Evolutionary conservation across 495 filamentous ascomycete species (phyloP).

Genomic region (Viridothelium virens): DNA sequence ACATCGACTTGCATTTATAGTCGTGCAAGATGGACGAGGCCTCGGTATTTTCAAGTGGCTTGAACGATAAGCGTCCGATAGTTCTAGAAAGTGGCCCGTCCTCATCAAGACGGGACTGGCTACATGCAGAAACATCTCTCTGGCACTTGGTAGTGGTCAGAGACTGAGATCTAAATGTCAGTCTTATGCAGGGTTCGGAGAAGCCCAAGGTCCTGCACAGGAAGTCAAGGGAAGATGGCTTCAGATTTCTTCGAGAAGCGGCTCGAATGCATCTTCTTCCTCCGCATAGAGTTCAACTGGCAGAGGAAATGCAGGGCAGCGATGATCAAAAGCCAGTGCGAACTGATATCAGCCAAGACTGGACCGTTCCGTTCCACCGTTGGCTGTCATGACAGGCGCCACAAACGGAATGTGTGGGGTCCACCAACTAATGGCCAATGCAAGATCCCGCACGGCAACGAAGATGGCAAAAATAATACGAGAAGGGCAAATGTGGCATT

Average conservation of each 20-base stretch:
- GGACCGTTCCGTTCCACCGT: not conserved
- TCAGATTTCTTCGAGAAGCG: not conserved
- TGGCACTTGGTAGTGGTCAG: not conserved
- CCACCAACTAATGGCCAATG: not conserved
- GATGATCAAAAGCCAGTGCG: not conserved
- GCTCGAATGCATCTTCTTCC: not conserved
- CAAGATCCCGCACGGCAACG: not conserved
- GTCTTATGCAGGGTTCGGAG: not conserved
- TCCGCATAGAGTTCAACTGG: not conserved
- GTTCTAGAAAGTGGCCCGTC: not conserved
- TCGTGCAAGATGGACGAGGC: too few relatives aligned
- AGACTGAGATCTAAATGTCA: not conserved
- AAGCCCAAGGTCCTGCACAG: not conserved
- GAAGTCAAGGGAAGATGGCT: not conserved
- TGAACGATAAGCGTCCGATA: too few relatives aligned
- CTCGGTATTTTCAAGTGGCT: too few relatives aligned
- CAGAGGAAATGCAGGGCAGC: not conserved
- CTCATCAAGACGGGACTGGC: not conserved
- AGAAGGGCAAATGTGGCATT: too few relatives aligned
- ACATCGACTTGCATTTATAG: too few relatives aligned
- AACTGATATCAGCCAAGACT: not conserved
- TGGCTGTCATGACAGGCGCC: not conserved
- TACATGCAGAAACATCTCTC: not conserved
- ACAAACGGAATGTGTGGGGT: not conserved
- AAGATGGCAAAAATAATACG: not conserved